Evolutionary conservation across 2,329 filamentous ascomycete species (phyloP).

Genomic region (Colletotrichum spinosum): DNA sequence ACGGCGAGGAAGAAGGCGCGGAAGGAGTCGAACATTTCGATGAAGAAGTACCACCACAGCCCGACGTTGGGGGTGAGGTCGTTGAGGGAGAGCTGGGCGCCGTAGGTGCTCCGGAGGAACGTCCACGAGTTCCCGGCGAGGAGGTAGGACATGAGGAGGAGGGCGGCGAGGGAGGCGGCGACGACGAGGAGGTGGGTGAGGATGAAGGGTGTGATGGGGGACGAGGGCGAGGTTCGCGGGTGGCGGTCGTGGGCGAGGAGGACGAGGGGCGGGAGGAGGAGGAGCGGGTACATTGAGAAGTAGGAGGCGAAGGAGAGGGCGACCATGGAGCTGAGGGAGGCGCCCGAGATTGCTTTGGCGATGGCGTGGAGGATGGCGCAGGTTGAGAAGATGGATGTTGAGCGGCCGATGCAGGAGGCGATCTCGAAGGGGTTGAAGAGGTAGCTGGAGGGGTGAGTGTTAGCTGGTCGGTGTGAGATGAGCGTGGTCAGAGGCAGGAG

Average conservation of each 20-base stretch:
- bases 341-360: constrained; percentile 81
- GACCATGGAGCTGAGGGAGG: constrained; percentile 81
- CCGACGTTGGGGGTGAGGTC: constrained; percentile 96
- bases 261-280: constrained; percentile 85
- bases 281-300: constrained; percentile 88
- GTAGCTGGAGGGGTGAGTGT: constrained; percentile 71
- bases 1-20: constrained; percentile 96
- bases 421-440: constrained; percentile 96
- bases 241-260: constrained; percentile 83
- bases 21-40: constrained; percentile 99
- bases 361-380: constrained; percentile 88
- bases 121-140: constrained; percentile 85
- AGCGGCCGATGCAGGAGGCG: constrained; percentile 88
- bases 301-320: constrained; percentile 90
- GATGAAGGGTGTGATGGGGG: constrained; percentile 63
- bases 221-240: constrained; percentile 44
- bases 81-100: constrained; percentile 88
- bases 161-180: constrained; percentile 63
- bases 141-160: constrained; percentile 79
- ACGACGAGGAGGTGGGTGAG: constrained; percentile 65
- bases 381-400: constrained; percentile 89
- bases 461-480: constrained; percentile 78
- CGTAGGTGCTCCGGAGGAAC: constrained; percentile 90
- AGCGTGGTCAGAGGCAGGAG: constrained; percentile 6
- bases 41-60: constrained; percentile 99